These are phyloP conservation scores for Botrytis sinoallii DNA, from an alignment of 2,329 filamentous ascomycete species.

Conservation along the genomic window DNA sequence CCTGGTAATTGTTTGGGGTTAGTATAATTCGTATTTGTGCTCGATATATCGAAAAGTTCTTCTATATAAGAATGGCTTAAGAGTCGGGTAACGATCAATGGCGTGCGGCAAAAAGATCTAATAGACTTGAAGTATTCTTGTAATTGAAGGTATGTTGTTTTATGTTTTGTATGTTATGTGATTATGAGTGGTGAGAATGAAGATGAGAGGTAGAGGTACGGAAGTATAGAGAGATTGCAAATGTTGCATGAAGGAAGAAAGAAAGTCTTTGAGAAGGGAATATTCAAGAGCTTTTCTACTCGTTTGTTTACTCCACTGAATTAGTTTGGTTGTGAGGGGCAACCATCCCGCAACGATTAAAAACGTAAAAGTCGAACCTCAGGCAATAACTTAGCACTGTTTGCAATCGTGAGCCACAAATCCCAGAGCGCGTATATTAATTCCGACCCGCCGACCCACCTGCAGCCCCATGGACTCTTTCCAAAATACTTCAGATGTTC, in stretches of 20 bases:
- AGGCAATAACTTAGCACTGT: neutral
- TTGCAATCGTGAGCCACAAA: neutral
- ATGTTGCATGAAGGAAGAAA: conserved; percentile 35
- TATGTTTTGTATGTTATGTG: conserved; percentile 24
- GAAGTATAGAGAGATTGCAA: conserved; percentile 31
- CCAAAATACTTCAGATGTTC: neutral
- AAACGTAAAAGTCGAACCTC: neutral
- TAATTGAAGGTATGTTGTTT: conserved; percentile 28
- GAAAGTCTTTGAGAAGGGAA: conserved; percentile 10
- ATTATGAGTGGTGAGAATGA: conserved; percentile 30
- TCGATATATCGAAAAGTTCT: conserved; percentile 49
- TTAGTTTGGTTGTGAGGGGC: conserved; percentile 20
- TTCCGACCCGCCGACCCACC: conserved; percentile 8
- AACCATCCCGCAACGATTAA: neutral
- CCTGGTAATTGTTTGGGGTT: conserved; percentile 47
- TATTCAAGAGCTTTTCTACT: conserved; percentile 16
- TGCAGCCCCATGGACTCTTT: neutral
- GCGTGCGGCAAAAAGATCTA: conserved; percentile 49
- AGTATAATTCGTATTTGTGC: conserved; percentile 46
- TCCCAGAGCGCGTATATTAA: neutral
- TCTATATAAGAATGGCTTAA: conserved; percentile 41
- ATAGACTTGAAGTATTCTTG: conserved; percentile 37
- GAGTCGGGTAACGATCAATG: conserved; percentile 51
- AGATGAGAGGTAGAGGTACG: conserved; percentile 37
- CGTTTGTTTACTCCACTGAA: conserved; percentile 19